phyloP scores from a whole-genome alignment of 345 rosid species.

The Sisymbrium irio region DNA sequence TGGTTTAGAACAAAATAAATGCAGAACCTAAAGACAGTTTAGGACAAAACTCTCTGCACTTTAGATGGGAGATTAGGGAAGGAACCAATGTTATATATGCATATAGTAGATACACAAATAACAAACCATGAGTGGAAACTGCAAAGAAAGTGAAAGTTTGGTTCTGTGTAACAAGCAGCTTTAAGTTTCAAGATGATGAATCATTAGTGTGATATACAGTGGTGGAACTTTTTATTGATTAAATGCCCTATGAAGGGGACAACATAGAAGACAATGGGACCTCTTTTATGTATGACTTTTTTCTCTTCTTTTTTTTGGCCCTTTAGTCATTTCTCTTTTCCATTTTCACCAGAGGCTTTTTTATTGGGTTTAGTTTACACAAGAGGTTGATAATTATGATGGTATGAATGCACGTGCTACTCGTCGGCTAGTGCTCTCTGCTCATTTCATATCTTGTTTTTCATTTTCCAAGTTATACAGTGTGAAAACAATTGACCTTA shows the following conservation, averaged over 20 bases:
- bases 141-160: conserved; percentile 38
- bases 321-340: conserved; percentile 33
- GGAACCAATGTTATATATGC: not conserved
- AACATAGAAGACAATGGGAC: conserved; percentile 29
- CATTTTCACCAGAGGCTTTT: conserved; percentile 13
- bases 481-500: conserved; percentile 21
- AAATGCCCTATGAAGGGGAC: conserved; percentile 34
- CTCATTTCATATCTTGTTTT: conserved; percentile 13
- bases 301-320: not conserved
- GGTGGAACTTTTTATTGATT: conserved; percentile 33
- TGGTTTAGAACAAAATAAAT: not conserved
- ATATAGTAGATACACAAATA: not conserved
- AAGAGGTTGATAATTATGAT: conserved; percentile 20
- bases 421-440: conserved; percentile 34
- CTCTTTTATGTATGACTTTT: conserved; percentile 31
- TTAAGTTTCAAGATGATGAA: conserved; percentile 30
- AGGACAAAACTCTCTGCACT: not conserved
- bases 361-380: conserved; percentile 5
- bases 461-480: conserved; percentile 15
- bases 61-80: not conserved
- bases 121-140: conserved; percentile 23
- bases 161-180: conserved; percentile 26
- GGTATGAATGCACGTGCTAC: conserved; percentile 35
- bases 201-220: conserved; percentile 28
- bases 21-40: not conserved